phyloP scores from a whole-genome alignment of 495 filamentous ascomycete species.

The Schizothecium vesticola region DNA sequence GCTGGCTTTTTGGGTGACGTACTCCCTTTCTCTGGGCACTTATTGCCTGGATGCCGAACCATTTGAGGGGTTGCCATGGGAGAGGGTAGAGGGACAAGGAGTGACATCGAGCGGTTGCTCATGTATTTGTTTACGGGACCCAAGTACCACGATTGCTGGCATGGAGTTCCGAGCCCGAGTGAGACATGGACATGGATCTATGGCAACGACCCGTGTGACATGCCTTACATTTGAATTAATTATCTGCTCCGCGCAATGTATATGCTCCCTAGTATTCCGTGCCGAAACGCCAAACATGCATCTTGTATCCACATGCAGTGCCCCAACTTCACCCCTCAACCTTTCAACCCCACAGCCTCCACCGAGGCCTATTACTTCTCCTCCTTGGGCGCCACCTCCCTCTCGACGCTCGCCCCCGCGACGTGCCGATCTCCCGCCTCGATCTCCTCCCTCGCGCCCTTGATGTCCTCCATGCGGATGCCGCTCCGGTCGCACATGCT shows the following conservation, averaged over 20 bases:
- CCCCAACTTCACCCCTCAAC: not conserved
- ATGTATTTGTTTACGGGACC: too few relatives aligned
- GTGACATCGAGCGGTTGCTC: too few relatives aligned
- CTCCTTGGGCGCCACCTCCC: not conserved
- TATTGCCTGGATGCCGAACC: not conserved
- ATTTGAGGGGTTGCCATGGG: not conserved
- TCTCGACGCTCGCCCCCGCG: constrained; percentile 3
- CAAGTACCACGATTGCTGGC: not conserved
- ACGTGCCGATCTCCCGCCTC: constrained; percentile 7
- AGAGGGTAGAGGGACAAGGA: not conserved
- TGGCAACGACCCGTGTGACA: not conserved
- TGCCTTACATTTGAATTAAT: not conserved
- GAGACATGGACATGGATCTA: not conserved
- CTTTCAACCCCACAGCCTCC: too few relatives aligned
- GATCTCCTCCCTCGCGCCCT: constrained; percentile 23
- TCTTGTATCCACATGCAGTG: not conserved
- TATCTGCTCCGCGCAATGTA: not conserved
- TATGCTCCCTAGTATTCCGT: not conserved
- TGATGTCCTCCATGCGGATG: constrained; percentile 71
- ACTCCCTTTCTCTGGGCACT: not conserved
- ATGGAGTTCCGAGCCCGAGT: not conserved
- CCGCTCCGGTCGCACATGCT: constrained; percentile 91
- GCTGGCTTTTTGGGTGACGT: not conserved
- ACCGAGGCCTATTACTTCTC: not conserved
- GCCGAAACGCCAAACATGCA: not conserved